Evolutionary conservation across 179 eudicot genomes (phyloP).

Genomic region (Corrigiola litoralis): DNA sequence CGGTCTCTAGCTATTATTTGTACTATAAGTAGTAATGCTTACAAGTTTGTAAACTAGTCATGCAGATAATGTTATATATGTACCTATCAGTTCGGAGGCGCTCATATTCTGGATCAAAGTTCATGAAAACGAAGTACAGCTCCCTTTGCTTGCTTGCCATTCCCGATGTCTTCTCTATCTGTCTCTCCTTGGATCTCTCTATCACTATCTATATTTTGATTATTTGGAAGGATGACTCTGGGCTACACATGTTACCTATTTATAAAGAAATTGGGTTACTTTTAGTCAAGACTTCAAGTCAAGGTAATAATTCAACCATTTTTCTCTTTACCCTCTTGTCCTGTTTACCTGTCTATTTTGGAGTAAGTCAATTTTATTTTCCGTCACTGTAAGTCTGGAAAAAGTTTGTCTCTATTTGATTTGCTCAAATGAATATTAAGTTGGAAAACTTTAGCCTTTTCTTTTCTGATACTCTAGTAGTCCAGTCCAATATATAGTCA

Average conservation of each 20-base stretch:
- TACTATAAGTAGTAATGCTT: no score
- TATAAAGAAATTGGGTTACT: constrained; percentile 15
- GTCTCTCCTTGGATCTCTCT: not conserved
- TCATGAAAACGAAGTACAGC: constrained; percentile 75
- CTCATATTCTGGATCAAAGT: constrained; percentile 83
- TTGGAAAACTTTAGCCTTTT: no score
- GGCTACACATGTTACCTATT: constrained; percentile 17
- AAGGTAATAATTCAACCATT: not conserved
- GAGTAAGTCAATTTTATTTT: no score
- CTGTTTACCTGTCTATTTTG: no score
- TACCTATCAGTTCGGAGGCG: constrained; percentile 72
- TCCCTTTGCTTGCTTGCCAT: constrained; percentile 34
- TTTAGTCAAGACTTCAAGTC: not conserved
- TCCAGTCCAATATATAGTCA: no score
- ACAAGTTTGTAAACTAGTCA: no score
- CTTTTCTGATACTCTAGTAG: no score
- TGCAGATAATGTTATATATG: not conserved
- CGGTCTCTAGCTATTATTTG: no score
- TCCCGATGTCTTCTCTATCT: not conserved
- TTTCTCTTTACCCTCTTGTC: no score
- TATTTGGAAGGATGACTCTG: constrained; percentile 8
- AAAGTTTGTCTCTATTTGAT: no score
- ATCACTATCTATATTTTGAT: not conserved
- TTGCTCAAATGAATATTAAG: no score
- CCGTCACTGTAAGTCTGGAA: no score